phyloP scores from a whole-genome alignment of 1,284 basidiomycete genomes.

The Leccinum laetum region DNA sequence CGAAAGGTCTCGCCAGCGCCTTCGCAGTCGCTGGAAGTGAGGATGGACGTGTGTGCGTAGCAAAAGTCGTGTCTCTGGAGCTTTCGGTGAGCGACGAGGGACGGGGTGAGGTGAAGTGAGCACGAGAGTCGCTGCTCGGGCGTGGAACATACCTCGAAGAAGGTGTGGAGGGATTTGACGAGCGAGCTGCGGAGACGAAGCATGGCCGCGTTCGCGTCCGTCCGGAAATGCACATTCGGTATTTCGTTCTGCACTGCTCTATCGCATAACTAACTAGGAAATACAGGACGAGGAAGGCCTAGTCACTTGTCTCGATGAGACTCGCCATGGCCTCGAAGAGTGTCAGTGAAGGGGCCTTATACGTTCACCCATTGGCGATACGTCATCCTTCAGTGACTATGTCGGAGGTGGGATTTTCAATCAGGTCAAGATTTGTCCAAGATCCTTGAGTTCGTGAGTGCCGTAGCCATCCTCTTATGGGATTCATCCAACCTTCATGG shows the following conservation, averaged over 20 bases:
- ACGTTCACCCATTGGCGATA: slow-evolving; percentile 94
- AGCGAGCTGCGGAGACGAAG: slow-evolving; percentile 70
- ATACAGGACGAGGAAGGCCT: slow-evolving; percentile 80
- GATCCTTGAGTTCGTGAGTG: slow-evolving; percentile 85
- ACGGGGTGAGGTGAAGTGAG: neutral
- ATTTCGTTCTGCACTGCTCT: neutral
- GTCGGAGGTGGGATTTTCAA: slow-evolving; percentile 93
- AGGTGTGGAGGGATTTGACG: slow-evolving; percentile 52
- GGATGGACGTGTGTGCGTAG: slow-evolving; percentile 82
- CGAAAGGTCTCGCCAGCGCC: slow-evolving; percentile 96
- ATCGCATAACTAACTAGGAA: slow-evolving; percentile 4
- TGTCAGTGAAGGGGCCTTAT: slow-evolving; percentile 80
- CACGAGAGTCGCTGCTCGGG: neutral
- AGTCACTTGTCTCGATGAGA: slow-evolving; percentile 98
- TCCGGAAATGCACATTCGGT: slow-evolving; percentile 53
- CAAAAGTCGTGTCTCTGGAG: slow-evolving; percentile 73
- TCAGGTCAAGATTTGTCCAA: slow-evolving; percentile 98
- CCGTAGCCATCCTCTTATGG: neutral
- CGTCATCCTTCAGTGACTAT: slow-evolving; percentile 80
- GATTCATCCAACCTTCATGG: slow-evolving; percentile 4
- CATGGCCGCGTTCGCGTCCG: slow-evolving; percentile 68
- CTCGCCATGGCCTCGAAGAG: slow-evolving; percentile 88
- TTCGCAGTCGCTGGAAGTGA: slow-evolving; percentile 94
- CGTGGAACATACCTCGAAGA: slow-evolving; percentile 63
- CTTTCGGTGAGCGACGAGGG: slow-evolving; percentile 1